A percentile compares a stretch with the other conserved stretches of the same genome.
These are phyloP conservation scores for Xylaria sp. DNA, from an alignment of 2,329 filamentous ascomycete genomes.

Conservation along the genomic window DNA sequence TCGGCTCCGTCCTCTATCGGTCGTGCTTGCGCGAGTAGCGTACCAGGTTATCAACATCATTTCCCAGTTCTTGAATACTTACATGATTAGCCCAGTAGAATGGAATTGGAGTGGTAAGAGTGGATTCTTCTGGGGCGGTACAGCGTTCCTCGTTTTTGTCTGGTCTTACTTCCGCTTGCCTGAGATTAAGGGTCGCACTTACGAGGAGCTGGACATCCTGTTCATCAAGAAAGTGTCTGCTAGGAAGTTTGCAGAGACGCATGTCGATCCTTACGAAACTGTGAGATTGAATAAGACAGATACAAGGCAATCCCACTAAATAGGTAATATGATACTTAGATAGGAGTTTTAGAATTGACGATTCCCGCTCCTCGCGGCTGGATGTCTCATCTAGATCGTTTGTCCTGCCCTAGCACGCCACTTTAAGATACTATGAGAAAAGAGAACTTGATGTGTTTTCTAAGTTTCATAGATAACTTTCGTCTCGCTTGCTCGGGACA, in stretches of 20 bases:
- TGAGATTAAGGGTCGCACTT: slow-evolving; percentile 62
- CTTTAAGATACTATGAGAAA: background rate
- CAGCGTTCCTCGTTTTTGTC: slow-evolving; percentile 57
- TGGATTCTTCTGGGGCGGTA: slow-evolving; percentile 57
- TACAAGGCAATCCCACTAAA: slow-evolving; percentile 28
- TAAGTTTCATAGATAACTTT: background rate
- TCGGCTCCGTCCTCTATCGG: slow-evolving; percentile 58
- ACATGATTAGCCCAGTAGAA: slow-evolving; percentile 54
- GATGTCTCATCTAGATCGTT: background rate
- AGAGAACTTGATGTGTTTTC: background rate
- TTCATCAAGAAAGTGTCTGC: slow-evolving; percentile 58
- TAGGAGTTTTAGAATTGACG: no score
- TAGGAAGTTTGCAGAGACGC: slow-evolving; percentile 52
- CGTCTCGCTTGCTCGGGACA: background rate
- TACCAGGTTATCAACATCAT: slow-evolving; percentile 60
- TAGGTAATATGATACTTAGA: background rate
- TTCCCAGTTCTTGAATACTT: slow-evolving; percentile 53
- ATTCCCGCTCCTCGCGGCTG: no score
- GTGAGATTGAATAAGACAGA: slow-evolving; percentile 33
- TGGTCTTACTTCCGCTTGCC: slow-evolving; percentile 65
- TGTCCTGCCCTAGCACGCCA: background rate
- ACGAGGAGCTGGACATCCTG: slow-evolving; percentile 65
- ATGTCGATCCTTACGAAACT: slow-evolving; percentile 49
- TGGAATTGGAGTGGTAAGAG: slow-evolving; percentile 56
- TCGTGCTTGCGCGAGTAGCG: slow-evolving; percentile 56